These are phyloP conservation scores for Andrographis paniculata DNA, from an alignment of 305 asterid species.

Conservation along the genomic window DNA sequence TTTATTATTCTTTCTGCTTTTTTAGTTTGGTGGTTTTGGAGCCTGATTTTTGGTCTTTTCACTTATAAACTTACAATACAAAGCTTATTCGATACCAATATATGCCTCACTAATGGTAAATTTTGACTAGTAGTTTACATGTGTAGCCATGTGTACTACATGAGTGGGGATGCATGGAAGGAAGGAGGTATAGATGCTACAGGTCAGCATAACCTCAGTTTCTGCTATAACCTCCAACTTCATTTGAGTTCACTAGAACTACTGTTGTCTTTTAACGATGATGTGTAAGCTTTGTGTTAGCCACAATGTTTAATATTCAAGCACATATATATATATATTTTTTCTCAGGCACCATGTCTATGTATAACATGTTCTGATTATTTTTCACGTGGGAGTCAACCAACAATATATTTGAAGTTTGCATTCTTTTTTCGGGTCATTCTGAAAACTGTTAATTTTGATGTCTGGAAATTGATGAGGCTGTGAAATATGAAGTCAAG, in stretches of 20 bases:
- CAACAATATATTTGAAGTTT: no score
- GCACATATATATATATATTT: no score
- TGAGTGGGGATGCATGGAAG: constrained; percentile 99
- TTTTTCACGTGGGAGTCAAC: no score
- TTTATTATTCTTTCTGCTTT: no score
- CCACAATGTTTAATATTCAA: no score
- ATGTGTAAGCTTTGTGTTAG: no score
- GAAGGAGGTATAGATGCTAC: constrained; percentile 99
- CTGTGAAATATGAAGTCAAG: background rate
- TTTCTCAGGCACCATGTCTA: no score
- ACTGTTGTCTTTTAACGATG: no score
- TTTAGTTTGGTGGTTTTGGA: no score
- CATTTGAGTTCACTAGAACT: background rate
- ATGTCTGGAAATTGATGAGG: constrained; percentile 7
- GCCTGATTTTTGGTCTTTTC: no score
- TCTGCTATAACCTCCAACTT: background rate
- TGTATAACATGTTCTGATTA: no score
- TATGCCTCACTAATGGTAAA: background rate
- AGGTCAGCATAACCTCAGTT: constrained; percentile 37
- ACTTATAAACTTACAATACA: no score
- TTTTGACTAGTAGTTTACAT: constrained; percentile 21
- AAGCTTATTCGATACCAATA: background rate
- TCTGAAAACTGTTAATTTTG: background rate
- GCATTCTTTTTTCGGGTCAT: background rate
- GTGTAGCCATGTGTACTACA: constrained; percentile 94